Percentiles rank a stretch among this genome's conserved stretches.
Evolutionary conservation across 2,329 filamentous ascomycete genomes (phyloP).

Genomic region (Fusarium concolor): DNA sequence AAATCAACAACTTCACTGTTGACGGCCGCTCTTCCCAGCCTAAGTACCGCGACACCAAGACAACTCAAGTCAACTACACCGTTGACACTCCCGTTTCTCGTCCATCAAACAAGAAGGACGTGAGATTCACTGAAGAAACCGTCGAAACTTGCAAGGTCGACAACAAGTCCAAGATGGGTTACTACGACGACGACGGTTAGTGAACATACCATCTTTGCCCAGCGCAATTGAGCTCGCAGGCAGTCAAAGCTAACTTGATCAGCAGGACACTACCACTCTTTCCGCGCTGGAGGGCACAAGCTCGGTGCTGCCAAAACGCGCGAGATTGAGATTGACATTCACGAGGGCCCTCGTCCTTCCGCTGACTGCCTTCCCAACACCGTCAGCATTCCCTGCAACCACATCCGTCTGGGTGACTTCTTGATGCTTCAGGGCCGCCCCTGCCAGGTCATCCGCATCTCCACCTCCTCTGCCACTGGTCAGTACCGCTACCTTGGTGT

Average conservation of each 20-base stretch:
- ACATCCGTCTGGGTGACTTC: slow-evolving; percentile 99
- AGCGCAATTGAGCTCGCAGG: neutral
- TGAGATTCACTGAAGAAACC: slow-evolving; percentile 74
- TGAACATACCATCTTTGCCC: neutral
- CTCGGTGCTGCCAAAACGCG: no score
- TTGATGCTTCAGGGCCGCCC: slow-evolving; percentile 98
- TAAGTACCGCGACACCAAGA: slow-evolving; percentile 38
- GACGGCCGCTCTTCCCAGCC: slow-evolving; percentile 40
- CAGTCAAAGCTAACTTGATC: slow-evolving; percentile 40
- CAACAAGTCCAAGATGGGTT: slow-evolving; percentile 69
- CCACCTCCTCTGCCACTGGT: slow-evolving; percentile 95
- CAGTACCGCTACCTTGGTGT: slow-evolving; percentile 99
- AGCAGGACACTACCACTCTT: slow-evolving; percentile 69
- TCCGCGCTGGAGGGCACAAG: slow-evolving; percentile 68
- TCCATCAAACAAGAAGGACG: slow-evolving; percentile 65
- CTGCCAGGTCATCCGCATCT: slow-evolving; percentile 99
- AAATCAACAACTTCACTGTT: slow-evolving; percentile 49
- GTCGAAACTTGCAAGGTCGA: slow-evolving; percentile 65
- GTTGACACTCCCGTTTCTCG: slow-evolving; percentile 53
- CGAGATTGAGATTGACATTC: slow-evolving; percentile 62
- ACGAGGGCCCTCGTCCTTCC: slow-evolving; percentile 27
- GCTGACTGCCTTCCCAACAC: slow-evolving; percentile 73
- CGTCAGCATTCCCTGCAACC: slow-evolving; percentile 98
- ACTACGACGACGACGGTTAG: slow-evolving; percentile 73
- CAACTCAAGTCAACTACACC: slow-evolving; percentile 42